phyloP scores from a whole-genome alignment of 257 asterid genomes.

The Marsdenia floribunda region DNA sequence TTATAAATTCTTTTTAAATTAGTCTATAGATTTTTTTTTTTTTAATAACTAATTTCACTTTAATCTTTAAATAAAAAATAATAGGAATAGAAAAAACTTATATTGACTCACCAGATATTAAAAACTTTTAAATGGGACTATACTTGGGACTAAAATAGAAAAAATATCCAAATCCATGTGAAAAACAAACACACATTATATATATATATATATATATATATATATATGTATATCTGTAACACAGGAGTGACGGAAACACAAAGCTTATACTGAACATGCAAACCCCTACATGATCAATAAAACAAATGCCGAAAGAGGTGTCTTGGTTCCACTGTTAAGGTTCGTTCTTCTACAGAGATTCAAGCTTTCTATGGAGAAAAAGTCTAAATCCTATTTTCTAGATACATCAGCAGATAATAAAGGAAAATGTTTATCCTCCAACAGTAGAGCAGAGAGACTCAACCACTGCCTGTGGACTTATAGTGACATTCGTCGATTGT shows the following conservation, averaged over 20 bases:
- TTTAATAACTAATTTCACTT: too few species aligned
- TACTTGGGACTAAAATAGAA: too few species aligned
- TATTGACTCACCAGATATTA: too few species aligned
- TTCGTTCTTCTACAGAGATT: background rate
- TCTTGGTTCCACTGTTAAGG: background rate
- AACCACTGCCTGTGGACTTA: constrained; percentile 45
- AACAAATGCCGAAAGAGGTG: background rate
- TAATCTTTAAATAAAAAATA: too few species aligned
- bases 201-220: background rate
- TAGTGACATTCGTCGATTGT: constrained; percentile 77
- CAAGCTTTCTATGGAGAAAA: background rate
- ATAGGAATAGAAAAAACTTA: too few species aligned
- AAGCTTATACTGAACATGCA: background rate
- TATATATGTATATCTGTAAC: background rate
- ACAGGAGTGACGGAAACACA: background rate
- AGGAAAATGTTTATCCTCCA: background rate
- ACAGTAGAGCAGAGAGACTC: background rate
- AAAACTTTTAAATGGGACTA: too few species aligned
- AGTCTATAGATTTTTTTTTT: too few species aligned
- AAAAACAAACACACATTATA: background rate
- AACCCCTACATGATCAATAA: background rate
- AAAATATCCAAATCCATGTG: background rate
- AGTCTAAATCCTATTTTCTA: background rate
- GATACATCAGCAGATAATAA: constrained; percentile 1
- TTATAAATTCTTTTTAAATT: too few species aligned